These are phyloP conservation scores for Talaromyces piceae DNA, from an alignment of 2,329 filamentous ascomycete genomes.

Conservation along the genomic window DNA sequence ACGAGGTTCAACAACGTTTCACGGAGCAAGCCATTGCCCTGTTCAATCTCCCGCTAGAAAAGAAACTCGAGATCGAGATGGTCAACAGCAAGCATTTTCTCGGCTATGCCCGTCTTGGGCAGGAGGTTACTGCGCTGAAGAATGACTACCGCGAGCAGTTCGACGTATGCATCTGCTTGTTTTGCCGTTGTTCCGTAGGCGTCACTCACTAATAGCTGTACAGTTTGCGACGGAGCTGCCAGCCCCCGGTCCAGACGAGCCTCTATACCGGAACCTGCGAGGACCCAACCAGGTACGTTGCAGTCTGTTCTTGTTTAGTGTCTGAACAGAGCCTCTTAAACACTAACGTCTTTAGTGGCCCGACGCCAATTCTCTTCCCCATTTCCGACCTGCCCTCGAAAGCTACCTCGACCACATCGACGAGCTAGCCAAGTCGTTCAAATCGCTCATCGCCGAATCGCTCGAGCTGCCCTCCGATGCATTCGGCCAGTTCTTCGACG, in stretches of 20 bases:
- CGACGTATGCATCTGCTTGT: slow-evolving; percentile 18
- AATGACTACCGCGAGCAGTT: slow-evolving; percentile 31
- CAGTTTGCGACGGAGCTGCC: slow-evolving; percentile 32
- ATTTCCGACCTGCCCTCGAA: slow-evolving; percentile 25
- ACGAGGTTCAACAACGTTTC: slow-evolving; percentile 18
- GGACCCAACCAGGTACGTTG: slow-evolving; percentile 28
- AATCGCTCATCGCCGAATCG: slow-evolving; percentile 25
- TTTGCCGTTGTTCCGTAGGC: neutral
- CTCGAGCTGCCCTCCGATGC: slow-evolving; percentile 22
- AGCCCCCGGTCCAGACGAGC: slow-evolving; percentile 25
- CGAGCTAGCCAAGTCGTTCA: slow-evolving; percentile 21
- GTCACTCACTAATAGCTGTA: neutral
- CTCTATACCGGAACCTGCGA: slow-evolving; percentile 27
- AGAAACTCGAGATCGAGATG: slow-evolving; percentile 44
- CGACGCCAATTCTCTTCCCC: slow-evolving; percentile 23
- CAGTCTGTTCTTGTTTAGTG: neutral
- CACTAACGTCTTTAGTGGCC: slow-evolving; percentile 23
- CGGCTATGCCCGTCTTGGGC: slow-evolving; percentile 28
- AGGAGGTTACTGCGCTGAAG: slow-evolving; percentile 27
- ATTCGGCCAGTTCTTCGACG: slow-evolving; percentile 27
- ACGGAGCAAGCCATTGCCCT: slow-evolving; percentile 35
- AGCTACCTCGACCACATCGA: slow-evolving; percentile 22
- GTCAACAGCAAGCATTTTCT: slow-evolving; percentile 32
- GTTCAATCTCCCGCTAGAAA: slow-evolving; percentile 38
- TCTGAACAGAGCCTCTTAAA: too few relatives aligned